phyloP scores from a whole-genome alignment of 352 stramenopile species.

The Phytophthora megakarya region DNA sequence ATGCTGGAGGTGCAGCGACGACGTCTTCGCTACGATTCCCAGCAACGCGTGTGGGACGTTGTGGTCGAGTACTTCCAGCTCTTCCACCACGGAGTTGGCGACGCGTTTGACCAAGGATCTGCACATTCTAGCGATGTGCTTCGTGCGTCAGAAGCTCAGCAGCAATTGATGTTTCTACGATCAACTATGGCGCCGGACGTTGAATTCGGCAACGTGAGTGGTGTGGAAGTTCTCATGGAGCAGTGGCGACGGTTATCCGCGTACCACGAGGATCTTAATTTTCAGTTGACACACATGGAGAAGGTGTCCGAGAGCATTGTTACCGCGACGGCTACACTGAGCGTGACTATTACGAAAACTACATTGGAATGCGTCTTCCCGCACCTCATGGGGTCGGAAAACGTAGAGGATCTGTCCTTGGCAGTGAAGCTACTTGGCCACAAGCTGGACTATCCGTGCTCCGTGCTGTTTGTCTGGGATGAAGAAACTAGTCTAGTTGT shows the following conservation, averaged over 20 bases:
- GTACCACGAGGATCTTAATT: constrained; percentile 42
- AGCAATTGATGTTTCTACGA: constrained; percentile 50
- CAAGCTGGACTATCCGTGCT: constrained; percentile 39
- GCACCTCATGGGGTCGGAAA: constrained; percentile 41
- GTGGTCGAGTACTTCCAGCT: constrained; percentile 45
- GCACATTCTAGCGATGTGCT: constrained; percentile 18
- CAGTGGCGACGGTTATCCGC: constrained; percentile 47
- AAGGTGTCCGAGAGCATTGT: constrained; percentile 40
- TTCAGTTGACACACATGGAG: constrained; percentile 42
- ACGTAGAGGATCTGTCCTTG: constrained; percentile 34
- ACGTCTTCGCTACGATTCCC: constrained; percentile 32
- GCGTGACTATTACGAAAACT: constrained; percentile 38
- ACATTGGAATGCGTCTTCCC: constrained; percentile 44
- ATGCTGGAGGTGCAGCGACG: constrained; percentile 36
- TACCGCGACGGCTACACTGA: constrained; percentile 26
- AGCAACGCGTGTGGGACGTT: constrained; percentile 35
- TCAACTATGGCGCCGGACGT: constrained; percentile 44
- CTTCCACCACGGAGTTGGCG: constrained; percentile 34
- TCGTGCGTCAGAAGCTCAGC: constrained; percentile 28
- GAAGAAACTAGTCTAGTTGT: constrained; percentile 40
- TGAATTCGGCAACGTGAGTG: constrained; percentile 36
- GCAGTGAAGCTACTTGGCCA: constrained; percentile 39
- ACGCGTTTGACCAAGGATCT: constrained; percentile 19
- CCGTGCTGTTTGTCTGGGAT: constrained; percentile 43
- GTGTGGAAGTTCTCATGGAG: constrained; percentile 33